Evolutionary conservation across 1,284 basidiomycete species (phyloP).

Genomic region (Ceratobasidium sp.): DNA sequence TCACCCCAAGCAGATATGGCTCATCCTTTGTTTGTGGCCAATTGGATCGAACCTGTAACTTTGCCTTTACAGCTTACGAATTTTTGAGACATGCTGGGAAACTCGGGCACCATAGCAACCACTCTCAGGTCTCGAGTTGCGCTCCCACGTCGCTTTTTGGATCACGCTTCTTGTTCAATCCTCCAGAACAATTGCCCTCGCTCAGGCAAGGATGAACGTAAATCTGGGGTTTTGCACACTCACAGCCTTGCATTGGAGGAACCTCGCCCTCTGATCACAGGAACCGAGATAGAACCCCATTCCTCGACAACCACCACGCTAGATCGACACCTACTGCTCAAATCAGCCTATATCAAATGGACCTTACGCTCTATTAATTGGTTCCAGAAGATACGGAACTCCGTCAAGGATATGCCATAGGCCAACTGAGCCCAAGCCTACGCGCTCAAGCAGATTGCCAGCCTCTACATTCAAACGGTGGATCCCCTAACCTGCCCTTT

Average conservation of each 20-base stretch:
- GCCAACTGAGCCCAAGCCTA: too few species aligned
- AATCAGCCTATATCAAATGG: background rate
- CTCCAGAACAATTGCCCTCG: constrained; percentile 62
- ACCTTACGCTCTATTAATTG: too few species aligned
- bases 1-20: background rate
- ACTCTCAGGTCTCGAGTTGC: constrained; percentile 90
- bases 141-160: constrained; percentile 95
- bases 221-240: constrained; percentile 6
- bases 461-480: too few species aligned
- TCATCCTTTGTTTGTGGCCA: constrained; percentile 17
- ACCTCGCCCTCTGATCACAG: constrained; percentile 22
- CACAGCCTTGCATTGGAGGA: background rate
- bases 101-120: constrained; percentile 93
- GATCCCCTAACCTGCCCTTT: too few species aligned
- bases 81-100: constrained; percentile 82
- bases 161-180: constrained; percentile 85
- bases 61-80: constrained; percentile 79
- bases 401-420: too few species aligned
- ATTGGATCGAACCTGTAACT: constrained; percentile 22
- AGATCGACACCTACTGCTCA: constrained; percentile 6
- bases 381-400: too few species aligned
- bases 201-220: constrained; percentile 13
- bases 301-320: constrained; percentile 1
- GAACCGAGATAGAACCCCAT: constrained; percentile 13
- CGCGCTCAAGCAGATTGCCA: too few species aligned